These are phyloP conservation scores for Galium porrigens DNA, from an alignment of 305 asterid genomes.

Conservation along the genomic window DNA sequence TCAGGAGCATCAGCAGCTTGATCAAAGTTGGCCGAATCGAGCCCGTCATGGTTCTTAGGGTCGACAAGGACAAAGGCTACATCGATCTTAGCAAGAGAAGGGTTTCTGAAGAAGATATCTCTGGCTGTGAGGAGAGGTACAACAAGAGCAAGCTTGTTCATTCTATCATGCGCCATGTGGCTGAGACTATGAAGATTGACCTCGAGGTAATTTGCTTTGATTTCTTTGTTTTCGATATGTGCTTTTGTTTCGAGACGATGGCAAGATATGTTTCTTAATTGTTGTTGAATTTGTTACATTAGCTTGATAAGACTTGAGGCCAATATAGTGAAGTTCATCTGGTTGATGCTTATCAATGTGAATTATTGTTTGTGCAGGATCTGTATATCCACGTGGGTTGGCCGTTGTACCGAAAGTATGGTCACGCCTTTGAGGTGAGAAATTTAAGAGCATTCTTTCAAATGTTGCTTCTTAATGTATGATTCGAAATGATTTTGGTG, in stretches of 20 bases:
- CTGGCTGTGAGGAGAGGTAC: conserved; percentile 75
- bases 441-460: not conserved
- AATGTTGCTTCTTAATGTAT: conserved; percentile 1
- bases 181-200: conserved; percentile 66
- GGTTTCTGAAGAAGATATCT: conserved; percentile 89
- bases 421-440: conserved; percentile 96
- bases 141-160: conserved; percentile 96
- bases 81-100: conserved; percentile 93
- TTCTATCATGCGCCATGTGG: conserved; percentile 93
- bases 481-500: not conserved
- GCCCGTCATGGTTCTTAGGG: conserved; percentile 96
- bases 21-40: conserved; percentile 88
- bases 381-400: conserved; percentile 83
- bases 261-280: not conserved
- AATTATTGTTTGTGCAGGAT: conserved; percentile 42
- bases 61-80: conserved; percentile 85
- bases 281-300: not conserved
- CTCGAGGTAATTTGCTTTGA: conserved; percentile 46
- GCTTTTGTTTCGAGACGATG: not conserved
- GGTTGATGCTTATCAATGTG: conserved; percentile 13
- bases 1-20: conserved; percentile 82
- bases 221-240: not conserved
- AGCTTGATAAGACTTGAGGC: not conserved
- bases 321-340: not conserved
- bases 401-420: conserved; percentile 87